Conservation (phyloP, 306 rosid species). For the Trifolium subterraneum region DNA sequence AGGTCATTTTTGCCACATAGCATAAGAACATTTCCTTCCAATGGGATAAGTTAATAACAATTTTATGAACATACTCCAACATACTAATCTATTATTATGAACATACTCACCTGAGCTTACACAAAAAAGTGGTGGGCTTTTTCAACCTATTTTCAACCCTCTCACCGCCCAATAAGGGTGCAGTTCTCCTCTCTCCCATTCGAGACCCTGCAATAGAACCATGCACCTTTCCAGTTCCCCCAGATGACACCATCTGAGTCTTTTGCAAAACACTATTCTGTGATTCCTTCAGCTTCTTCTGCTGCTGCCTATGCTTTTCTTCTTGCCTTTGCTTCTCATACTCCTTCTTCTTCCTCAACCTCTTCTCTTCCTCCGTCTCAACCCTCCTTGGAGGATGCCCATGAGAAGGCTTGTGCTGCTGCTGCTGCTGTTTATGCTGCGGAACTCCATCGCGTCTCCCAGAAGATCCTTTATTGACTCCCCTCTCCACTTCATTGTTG, state of each 20-base stretch:
- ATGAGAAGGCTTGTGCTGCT: conserved; percentile 40
- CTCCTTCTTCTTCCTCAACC: conserved; percentile 83
- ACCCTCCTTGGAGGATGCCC: conserved; percentile 49
- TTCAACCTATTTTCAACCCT: conserved; percentile 95
- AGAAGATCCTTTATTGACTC: conserved; percentile 53
- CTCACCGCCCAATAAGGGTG: conserved; percentile 82
- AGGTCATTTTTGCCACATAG: no score
- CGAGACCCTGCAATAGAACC: conserved; percentile 87
- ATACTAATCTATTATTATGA: not conserved
- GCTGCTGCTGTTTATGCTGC: conserved; percentile 55
- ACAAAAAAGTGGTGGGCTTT: conserved; percentile 96
- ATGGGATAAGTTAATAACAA: no score
- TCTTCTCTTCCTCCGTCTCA: conserved; percentile 89
- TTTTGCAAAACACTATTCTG: conserved; percentile 74
- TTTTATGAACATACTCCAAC: not conserved
- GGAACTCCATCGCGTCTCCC: conserved; percentile 67
- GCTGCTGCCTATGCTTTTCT: conserved; percentile 85
- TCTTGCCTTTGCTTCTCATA: conserved; percentile 88
- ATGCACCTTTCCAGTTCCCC: conserved; percentile 65
- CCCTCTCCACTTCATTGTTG: conserved; percentile 51
- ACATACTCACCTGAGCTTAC: conserved; percentile 93
- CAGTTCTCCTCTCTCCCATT: conserved; percentile 77
- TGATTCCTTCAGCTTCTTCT: conserved; percentile 85
- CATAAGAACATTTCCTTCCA: no score
- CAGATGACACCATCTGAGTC: conserved; percentile 69